Conservation (phyloP, 2,329 filamentous ascomycete genomes). For the Claviceps sp. region DNA sequence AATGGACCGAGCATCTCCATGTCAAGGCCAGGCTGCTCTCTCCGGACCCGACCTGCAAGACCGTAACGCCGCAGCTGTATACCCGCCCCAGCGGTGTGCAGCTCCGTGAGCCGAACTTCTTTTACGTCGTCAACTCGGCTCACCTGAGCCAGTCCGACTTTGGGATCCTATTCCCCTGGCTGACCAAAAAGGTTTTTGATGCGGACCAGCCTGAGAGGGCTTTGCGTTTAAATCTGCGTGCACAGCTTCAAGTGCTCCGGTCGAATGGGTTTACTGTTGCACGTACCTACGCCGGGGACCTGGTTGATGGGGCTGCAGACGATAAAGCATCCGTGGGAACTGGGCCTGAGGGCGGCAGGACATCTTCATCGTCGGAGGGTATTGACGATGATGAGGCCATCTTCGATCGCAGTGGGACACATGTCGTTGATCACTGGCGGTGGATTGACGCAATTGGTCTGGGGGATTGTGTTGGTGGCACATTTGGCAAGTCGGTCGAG, state of each 20-base stretch:
- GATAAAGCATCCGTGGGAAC: constrained; percentile 21
- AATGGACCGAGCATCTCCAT: constrained; percentile 62
- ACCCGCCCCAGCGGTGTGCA: constrained; percentile 28
- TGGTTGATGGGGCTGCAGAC: constrained; percentile 32
- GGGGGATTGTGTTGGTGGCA: constrained; percentile 20
- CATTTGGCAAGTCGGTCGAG: constrained; percentile 16
- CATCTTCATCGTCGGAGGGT: constrained; percentile 19
- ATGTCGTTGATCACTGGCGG: constrained; percentile 32
- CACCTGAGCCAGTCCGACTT: constrained; percentile 79
- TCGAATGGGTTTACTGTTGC: constrained; percentile 34
- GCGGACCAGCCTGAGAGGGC: constrained; percentile 45
- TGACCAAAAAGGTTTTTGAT: constrained; percentile 44
- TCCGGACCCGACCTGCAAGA: constrained; percentile 32
- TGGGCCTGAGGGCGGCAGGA: constrained; percentile 3
- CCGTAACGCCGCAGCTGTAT: constrained; percentile 28
- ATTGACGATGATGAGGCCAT: constrained; percentile 37
- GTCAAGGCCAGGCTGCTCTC: constrained; percentile 54
- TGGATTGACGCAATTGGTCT: constrained; percentile 41
- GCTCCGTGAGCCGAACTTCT: constrained; percentile 50
- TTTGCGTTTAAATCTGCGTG: constrained; percentile 44
- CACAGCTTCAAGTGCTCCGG: constrained; percentile 43
- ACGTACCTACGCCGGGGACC: constrained; percentile 34
- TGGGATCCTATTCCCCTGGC: constrained; percentile 65
- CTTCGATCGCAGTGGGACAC: constrained; percentile 28
- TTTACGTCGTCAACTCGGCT: constrained; percentile 60